phyloP scores from a whole-genome alignment of 805 yeast species.

The Pichia manshurica region DNA sequence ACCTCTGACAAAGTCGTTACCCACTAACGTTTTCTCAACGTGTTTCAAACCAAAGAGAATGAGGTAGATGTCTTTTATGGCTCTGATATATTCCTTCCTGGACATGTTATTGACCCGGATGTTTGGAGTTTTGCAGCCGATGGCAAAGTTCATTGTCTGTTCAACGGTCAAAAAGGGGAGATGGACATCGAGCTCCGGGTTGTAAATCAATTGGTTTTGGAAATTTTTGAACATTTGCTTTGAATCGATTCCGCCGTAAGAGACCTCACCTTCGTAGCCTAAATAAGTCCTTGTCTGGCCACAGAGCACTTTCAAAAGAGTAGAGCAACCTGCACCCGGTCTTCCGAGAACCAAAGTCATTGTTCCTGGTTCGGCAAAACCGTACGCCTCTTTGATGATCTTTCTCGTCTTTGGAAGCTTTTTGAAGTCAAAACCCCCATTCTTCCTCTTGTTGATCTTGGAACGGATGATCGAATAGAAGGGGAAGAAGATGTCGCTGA shows the following conservation, averaged over 20 bases:
- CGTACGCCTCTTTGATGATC: conserved; percentile 20
- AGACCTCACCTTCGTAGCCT: conserved; percentile 35
- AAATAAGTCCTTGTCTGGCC: conserved; percentile 39
- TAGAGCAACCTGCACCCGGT: conserved; percentile 64
- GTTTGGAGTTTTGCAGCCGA: conserved; percentile 52
- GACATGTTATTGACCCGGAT: conserved; percentile 36
- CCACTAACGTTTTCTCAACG: conserved; percentile 57
- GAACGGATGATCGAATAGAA: conserved; percentile 10
- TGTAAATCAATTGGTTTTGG: conserved; percentile 45
- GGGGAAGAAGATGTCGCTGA: conserved; percentile 39
- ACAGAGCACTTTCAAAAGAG: conserved; percentile 40
- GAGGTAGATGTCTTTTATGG: conserved; percentile 42
- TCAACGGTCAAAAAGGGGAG: conserved; percentile 50
- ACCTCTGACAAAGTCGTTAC: conserved; percentile 65
- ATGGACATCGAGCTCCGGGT: conserved; percentile 51
- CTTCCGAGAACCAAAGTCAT: conserved; percentile 49
- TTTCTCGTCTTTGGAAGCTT: conserved; percentile 18
- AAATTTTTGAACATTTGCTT: conserved; percentile 40
- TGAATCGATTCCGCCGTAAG: conserved; percentile 44
- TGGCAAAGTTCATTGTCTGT: conserved; percentile 50
- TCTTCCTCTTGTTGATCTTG: conserved; percentile 17
- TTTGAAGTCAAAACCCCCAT: conserved; percentile 21
- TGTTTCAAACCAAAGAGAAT: conserved; percentile 55
- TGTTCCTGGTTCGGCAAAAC: conserved; percentile 40
- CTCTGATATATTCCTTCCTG: conserved; percentile 36